Evolutionary conservation across 202 grass and related monocot species (phyloP), one percentile per base, ranked within the genome.

Genomic region (Saccharum hybrid): DNA sequence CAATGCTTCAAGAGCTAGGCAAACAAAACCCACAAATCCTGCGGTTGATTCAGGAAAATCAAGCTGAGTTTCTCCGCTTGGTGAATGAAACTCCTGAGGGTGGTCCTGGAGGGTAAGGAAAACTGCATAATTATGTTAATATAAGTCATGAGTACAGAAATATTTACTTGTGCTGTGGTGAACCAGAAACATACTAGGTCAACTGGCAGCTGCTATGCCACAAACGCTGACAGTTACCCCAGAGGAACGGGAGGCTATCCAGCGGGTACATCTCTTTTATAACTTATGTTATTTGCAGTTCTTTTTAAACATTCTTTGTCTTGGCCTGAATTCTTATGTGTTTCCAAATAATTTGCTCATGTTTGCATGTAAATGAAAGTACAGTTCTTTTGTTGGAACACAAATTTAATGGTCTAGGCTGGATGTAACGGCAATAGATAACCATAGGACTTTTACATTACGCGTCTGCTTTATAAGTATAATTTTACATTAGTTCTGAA

Each of bases 1-100:
- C 94, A 66, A 94, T 97, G 94, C 94, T 97, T 85, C 94, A 97
- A 93, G 94, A 97, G 51, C 86, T 97, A 40, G 92, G 92, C 34
- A 94, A 97, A 81, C 94, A 97, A 83, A 97, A 97, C 78, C 94
- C 94, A n/a, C 92, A 97, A 61, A 82, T 97, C 37, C 80, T 94
- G 82, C 90, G 88, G 30, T 78, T 97, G 72, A 97, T 97, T 88
- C 94, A 97, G 85, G 92, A 97, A 85, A 92, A 97, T 73, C 94
- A 94, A 80, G 82, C 92, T 52, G 94, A 97, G 72, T 97, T 97
- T 87, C 92, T 97, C 38, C 90, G 94, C 42, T 79, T 97, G 68
- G 86, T 97, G 66, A 97, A 97, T 84, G 88, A 94, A 88, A 80
- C 88, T 52, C 70, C 90, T 31, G 94, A 92, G 63, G 78, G 89